Evolutionary conservation across 345 rosid species (phyloP).

Genomic region (Populus pruinosa): DNA sequence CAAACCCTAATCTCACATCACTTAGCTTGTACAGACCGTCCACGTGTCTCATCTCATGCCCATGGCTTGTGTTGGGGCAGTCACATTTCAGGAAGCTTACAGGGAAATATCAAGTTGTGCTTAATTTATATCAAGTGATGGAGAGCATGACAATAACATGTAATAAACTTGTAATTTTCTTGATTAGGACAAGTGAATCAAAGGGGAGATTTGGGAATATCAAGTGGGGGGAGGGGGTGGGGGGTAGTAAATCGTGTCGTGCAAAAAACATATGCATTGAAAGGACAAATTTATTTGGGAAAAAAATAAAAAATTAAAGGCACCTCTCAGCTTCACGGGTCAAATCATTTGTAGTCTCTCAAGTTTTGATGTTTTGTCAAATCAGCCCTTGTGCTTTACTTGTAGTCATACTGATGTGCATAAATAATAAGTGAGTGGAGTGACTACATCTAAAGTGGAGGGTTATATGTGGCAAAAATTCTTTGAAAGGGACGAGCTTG

Average conservation of each 20-base stretch:
- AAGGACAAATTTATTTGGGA: not conserved
- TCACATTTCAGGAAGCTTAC: not conserved
- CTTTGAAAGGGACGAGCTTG: too few relatives aligned
- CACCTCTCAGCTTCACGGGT: not conserved
- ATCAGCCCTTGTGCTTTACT: too few relatives aligned
- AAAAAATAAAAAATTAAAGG: too few relatives aligned
- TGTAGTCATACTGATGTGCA: too few relatives aligned
- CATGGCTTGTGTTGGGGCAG: not conserved
- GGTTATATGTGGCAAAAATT: too few relatives aligned
- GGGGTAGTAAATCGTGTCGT: not conserved
- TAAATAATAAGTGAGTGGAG: too few relatives aligned
- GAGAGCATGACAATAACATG: not conserved
- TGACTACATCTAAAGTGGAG: too few relatives aligned
- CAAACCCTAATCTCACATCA: too few relatives aligned
- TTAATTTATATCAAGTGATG: not conserved
- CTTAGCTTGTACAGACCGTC: not conserved
- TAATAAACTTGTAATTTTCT: not conserved
- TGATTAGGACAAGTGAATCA: not conserved
- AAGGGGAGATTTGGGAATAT: not conserved
- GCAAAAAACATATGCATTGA: too few relatives aligned
- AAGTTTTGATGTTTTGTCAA: not conserved
- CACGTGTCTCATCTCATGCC: conserved; percentile 11
- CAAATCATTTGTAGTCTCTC: too few relatives aligned
- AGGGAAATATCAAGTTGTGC: not conserved
- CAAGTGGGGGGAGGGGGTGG: not conserved